Percentiles rank a stretch among this genome's conserved stretches.
phyloP scores from a whole-genome alignment of 495 filamentous ascomycete species.

The Lepraria neglecta region DNA sequence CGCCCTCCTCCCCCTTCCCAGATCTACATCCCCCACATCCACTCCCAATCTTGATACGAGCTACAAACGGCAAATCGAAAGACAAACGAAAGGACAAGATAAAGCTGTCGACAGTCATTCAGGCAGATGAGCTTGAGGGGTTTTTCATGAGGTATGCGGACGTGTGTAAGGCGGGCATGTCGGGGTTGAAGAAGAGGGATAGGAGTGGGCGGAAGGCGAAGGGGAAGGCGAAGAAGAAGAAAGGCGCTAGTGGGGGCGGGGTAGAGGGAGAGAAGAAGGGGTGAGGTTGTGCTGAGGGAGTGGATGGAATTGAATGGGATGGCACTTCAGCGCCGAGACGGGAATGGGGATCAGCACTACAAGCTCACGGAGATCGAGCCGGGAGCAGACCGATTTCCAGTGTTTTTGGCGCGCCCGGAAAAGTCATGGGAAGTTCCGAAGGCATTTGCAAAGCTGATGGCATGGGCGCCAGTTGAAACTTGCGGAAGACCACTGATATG shows the following conservation, averaged over 20 bases:
- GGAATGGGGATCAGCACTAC: too few species aligned
- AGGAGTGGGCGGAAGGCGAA: constrained; percentile 70
- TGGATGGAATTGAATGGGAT: neutral
- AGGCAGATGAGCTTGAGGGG: constrained; percentile 62
- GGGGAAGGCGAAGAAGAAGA: constrained; percentile 64
- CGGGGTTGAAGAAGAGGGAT: constrained; percentile 85
- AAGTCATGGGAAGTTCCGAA: too few species aligned
- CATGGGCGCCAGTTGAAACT: too few species aligned
- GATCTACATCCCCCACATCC: constrained; percentile 52
- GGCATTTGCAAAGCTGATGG: too few species aligned
- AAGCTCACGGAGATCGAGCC: too few species aligned
- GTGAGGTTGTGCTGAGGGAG: neutral
- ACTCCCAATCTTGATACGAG: constrained; percentile 72
- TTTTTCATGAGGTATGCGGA: constrained; percentile 91
- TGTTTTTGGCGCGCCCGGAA: too few species aligned
- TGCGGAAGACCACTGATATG: too few species aligned
- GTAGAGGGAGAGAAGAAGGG: constrained; percentile 7
- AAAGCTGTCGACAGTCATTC: constrained; percentile 80
- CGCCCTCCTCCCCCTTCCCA: constrained; percentile 36
- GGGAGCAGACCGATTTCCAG: too few species aligned
- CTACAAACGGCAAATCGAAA: constrained; percentile 67
- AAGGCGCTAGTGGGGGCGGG: constrained; percentile 21
- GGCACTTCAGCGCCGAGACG: too few species aligned
- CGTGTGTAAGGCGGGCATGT: constrained; percentile 83
- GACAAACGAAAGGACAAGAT: constrained; percentile 51